phyloP scores from a whole-genome alignment of 441 rosid genomes.

The Gossypium aridum region DNA sequence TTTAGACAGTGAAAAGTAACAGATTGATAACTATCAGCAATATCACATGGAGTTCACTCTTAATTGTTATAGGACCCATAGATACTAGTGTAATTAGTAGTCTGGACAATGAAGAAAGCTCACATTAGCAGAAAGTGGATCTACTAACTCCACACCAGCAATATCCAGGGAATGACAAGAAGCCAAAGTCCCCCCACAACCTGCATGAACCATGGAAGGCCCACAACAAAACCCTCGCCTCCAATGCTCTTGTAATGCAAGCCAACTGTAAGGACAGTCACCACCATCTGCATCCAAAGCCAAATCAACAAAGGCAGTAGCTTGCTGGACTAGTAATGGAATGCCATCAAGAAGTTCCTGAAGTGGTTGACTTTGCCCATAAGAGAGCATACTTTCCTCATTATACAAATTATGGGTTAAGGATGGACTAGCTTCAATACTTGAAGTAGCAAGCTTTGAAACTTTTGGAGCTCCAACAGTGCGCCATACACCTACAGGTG shows the following conservation, averaged over 20 bases:
- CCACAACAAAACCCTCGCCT: conserved; percentile 96
- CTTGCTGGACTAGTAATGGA: conserved; percentile 91
- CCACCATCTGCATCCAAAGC: conserved; percentile 90
- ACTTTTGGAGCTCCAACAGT: conserved; percentile 84
- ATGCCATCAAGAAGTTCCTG: conserved; percentile 95
- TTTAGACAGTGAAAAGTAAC: neutral
- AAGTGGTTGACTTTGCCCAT: conserved; percentile 90
- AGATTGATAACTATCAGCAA: neutral
- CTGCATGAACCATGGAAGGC: conserved; percentile 95
- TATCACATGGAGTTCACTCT: neutral
- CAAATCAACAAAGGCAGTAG: conserved; percentile 96
- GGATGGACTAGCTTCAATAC: conserved; percentile 71
- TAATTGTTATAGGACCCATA: neutral
- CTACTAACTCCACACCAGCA: conserved; percentile 92
- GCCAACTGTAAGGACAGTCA: conserved; percentile 98
- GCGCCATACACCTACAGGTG: conserved; percentile 99
- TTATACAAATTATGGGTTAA: conserved; percentile 64
- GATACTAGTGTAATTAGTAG: conserved; percentile 1
- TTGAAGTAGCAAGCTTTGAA: conserved; percentile 57
- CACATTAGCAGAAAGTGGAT: conserved; percentile 98
- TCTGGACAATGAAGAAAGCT: conserved; percentile 26
- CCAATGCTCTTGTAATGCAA: conserved; percentile 98
- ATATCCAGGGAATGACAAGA: conserved; percentile 94
- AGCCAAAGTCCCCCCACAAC: conserved; percentile 98
- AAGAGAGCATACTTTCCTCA: conserved; percentile 78